Evolutionary conservation across 805 yeast species (phyloP), one percentile per base, ranked within the genome.

Genomic region (Starmerella kuoi): DNA sequence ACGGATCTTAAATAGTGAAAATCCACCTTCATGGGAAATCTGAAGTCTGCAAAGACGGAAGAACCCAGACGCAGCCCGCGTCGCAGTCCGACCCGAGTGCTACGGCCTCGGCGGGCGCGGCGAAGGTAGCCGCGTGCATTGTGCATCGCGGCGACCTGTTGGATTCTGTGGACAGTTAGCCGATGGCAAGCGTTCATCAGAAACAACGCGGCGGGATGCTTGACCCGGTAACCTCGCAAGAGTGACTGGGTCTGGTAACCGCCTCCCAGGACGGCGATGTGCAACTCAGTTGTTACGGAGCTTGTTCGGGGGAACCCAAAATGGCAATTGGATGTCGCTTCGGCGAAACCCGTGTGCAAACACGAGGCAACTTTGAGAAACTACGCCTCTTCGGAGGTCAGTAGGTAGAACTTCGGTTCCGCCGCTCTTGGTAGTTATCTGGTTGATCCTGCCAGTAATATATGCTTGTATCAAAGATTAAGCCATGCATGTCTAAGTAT

Each of bases 361-460:
- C 28, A 14, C 14, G 28, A 25, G 28, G 14, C 28, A 14, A 25
- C 28, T 25, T 25, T n/a, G n/a, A 25, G 28, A 25, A 25, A 25
- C 44, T 44, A 46, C 40, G 47, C 37, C 46, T 38, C 38, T 40
- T 23, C 28, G 32, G 49, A 30, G 20, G 27, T 28, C 12, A 15
- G 23, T 15, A 6, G 17, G 14, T 14, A 25, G 28, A 14, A 14
- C 14, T 25, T 25, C 14, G 15, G 18, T 25, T 14, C 12, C 28
- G 28, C 28, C 28, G 14, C 9, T 25, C 28, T 23, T 26, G 37
- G 23, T 52, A 57, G 61, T 64, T 65, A 64, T 61, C 68, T 64
- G 68, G 68, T 65, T 65, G 69, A 65, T 66, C 68, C 68, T 65
- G 68, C 68, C 68, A 65, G 69, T 65, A 66, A 68, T 65, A 63